Evolutionary conservation across 441 rosid genomes (phyloP), one percentile per base, ranked within the genome.

Genomic region (Manihot esculenta): DNA sequence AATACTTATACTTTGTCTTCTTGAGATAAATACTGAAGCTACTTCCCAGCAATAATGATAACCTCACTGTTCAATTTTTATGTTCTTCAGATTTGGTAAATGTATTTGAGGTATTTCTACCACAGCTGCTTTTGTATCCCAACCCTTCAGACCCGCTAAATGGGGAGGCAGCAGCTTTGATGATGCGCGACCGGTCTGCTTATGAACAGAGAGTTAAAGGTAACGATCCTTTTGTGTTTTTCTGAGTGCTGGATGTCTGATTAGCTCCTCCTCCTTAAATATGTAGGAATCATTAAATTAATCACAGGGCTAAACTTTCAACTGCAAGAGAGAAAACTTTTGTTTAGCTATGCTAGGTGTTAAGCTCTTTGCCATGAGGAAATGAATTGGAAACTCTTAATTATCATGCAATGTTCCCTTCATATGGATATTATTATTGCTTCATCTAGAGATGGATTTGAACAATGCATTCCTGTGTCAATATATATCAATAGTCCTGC

Each of bases 41-140:
- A n/a, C 64, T n/a, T 21, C 62, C 44, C 54, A 41, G 53, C 58
- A 23, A 8, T 70, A 55, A 35, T 38, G 49, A 51, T 67, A 60
- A 42, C 50, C 30, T 74, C 33, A 55, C 47, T 33, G 30, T 30
- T 67, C 67, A 62, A 53, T 64, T 59, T 47, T 13, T 35, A 27
- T 69, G 33, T 64, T 81, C 62, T 74, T 15, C 92, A 94, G 99
- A 92, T 79, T 82, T 94, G 87, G 90, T 90, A 64, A 92, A 92
- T 77, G 98, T 94, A 76, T 94, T 94, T 72, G 97, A 92, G 81
- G 93, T 88, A 59, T 92, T 94, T 74, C 96, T 94, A 72, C 99
- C 99, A 65, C 99, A 92, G 80, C 94, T 94, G 77, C 98, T 94
- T 65, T 64, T 90, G 83, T 88, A 94, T 80, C 97, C 99, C 68